A percentile compares a stretch with the other conserved stretches of the same genome.
These are phyloP conservation scores for Orychophragmus violaceus DNA, from an alignment of 345 rosid species.

Conservation along the genomic window DNA sequence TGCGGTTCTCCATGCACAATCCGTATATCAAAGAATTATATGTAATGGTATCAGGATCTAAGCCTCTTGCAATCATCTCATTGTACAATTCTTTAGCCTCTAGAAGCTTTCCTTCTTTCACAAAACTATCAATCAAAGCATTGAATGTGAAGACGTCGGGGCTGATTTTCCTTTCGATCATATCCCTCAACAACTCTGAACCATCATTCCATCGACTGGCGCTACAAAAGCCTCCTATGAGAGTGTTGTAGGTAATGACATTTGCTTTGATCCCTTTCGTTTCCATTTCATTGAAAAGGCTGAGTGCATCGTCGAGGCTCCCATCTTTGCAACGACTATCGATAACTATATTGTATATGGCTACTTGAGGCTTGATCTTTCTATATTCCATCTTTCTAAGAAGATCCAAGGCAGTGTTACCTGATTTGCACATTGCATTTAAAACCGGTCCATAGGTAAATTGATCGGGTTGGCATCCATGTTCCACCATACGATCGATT, in stretches of 20 bases:
- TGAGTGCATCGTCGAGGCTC: too few species aligned
- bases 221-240: not conserved
- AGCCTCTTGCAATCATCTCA: not conserved
- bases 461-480: not conserved
- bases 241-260: not conserved
- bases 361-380: not conserved
- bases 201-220: not conserved
- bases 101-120: not conserved
- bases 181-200: not conserved
- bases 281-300: too few species aligned
- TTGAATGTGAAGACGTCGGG: not conserved
- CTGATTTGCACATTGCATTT: too few species aligned
- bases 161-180: not conserved
- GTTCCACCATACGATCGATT: not conserved
- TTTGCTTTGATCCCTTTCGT: too few species aligned
- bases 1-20: not conserved
- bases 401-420: not conserved
- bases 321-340: not conserved
- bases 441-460: not conserved
- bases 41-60: not conserved
- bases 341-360: not conserved
- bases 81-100: not conserved
- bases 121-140: not conserved
- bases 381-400: not conserved
- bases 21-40: not conserved